These are phyloP conservation scores for Debaryomyces hansenii DNA, from an alignment of 805 yeast genomes.

Conservation along the genomic window DNA sequence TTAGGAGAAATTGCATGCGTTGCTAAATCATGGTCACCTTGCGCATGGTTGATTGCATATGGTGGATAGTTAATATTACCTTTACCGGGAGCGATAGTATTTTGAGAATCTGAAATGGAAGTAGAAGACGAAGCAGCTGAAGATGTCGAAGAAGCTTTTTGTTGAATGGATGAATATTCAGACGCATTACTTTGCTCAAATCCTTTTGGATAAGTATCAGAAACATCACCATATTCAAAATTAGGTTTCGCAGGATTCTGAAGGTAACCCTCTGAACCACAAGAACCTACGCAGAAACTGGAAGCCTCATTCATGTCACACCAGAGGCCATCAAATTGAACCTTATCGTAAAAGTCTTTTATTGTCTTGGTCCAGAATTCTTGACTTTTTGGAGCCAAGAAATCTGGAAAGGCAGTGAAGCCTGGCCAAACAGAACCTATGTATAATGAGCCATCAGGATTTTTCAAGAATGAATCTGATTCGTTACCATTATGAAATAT, in stretches of 20 bases:
- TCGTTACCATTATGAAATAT: constrained; percentile 16
- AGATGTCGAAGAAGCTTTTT: constrained; percentile 10
- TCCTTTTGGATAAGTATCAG: constrained; percentile 14
- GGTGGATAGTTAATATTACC: constrained; percentile 36
- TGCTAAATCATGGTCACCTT: constrained; percentile 21
- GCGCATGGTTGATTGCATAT: constrained; percentile 27
- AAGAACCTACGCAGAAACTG: constrained; percentile 32
- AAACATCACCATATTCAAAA: constrained; percentile 12
- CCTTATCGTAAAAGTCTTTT: constrained; percentile 16
- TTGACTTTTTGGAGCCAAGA: constrained; percentile 18
- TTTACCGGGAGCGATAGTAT: constrained; percentile 20
- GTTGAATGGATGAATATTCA: constrained; percentile 12
- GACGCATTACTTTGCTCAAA: constrained; percentile 16
- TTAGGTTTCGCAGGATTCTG: constrained; percentile 21
- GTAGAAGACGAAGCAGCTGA: constrained; percentile 6
- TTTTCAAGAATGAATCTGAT: constrained; percentile 19
- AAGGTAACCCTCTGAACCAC: constrained; percentile 17
- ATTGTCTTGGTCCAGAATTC: constrained; percentile 21
- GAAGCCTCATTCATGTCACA: constrained; percentile 27
- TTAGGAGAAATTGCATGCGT: constrained; percentile 26
- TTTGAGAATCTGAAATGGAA: constrained; percentile 11
- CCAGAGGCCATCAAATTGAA: constrained; percentile 23
- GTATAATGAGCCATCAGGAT: constrained; percentile 25
- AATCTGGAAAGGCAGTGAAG: constrained; percentile 29
- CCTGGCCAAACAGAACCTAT: constrained; percentile 34